Conservation (phyloP, 2,329 filamentous ascomycete species). For the Colletotrichum sublineola region DNA sequence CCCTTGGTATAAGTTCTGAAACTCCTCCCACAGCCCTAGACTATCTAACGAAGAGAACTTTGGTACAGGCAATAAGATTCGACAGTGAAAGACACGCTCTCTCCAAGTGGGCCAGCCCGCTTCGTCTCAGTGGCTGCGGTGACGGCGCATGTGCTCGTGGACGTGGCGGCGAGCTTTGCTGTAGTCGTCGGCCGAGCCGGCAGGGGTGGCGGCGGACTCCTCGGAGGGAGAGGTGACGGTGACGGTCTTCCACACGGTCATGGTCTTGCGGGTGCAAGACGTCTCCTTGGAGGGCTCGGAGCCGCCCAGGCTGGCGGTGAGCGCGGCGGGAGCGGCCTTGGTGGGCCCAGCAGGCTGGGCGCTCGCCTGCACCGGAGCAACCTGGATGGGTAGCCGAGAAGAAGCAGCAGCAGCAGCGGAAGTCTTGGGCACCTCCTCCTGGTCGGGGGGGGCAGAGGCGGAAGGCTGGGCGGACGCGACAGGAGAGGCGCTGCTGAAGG, state of each 20-base stretch:
- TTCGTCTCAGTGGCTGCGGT: constrained; percentile 51
- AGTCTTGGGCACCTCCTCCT: constrained; percentile 11
- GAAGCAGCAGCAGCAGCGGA: constrained; percentile 3
- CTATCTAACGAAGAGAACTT: constrained; percentile 42
- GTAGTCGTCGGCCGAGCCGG: constrained; percentile 24
- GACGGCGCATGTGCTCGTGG: constrained; percentile 53
- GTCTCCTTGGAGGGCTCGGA: constrained; percentile 37
- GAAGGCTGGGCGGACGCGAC: constrained; percentile 15
- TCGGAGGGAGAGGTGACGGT: constrained; percentile 62
- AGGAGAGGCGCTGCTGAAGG: not conserved
- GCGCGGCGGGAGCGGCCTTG: constrained; percentile 17
- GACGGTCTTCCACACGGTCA: constrained; percentile 61
- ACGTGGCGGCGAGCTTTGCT: constrained; percentile 53
- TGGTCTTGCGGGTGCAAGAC: constrained; percentile 48
- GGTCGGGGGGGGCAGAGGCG: not conserved
- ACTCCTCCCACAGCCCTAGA: constrained; percentile 40
- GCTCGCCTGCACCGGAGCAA: constrained; percentile 20
- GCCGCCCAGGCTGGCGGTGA: constrained; percentile 43
- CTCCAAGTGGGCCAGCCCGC: not conserved
- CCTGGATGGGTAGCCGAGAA: constrained; percentile 33
- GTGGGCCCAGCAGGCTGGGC: not conserved
- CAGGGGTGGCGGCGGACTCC: constrained; percentile 49
- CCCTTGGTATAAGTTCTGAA: constrained; percentile 32
- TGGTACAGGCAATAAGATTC: constrained; percentile 14
- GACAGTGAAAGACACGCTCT: not conserved